These are phyloP conservation scores for Turritis glabra DNA, from an alignment of 345 rosid species.

Conservation along the genomic window DNA sequence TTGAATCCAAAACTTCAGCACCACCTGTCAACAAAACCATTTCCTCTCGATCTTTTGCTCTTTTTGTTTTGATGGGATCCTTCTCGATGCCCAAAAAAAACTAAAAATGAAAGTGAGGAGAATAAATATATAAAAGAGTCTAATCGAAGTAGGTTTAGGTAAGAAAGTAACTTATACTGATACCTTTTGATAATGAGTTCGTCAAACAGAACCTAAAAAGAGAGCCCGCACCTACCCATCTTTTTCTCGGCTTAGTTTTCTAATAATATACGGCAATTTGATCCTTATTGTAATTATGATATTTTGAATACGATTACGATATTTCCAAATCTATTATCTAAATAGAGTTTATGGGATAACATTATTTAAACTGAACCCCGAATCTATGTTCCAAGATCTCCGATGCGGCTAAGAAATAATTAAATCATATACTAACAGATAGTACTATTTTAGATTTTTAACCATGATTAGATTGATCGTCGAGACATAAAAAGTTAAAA, in stretches of 20 bases:
- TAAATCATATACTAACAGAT: neutral
- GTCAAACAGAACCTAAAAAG: slow-evolving; percentile 33
- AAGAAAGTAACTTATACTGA: slow-evolving; percentile 18
- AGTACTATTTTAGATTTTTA: neutral
- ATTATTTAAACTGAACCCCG: neutral
- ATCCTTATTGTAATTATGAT: neutral
- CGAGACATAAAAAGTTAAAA: neutral
- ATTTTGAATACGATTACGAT: slow-evolving; percentile 6
- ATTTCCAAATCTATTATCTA: slow-evolving; percentile 20
- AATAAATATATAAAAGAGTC: slow-evolving; percentile 15
- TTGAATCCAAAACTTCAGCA: neutral
- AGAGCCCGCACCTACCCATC: slow-evolving; percentile 27
- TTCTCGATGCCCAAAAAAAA: slow-evolving; percentile 6
- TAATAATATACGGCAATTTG: slow-evolving; percentile 9
- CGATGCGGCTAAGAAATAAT: neutral
- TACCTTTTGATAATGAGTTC: slow-evolving; percentile 28
- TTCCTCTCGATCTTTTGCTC: neutral
- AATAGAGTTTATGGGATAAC: neutral
- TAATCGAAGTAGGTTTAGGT: slow-evolving; percentile 32
- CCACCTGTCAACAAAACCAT: slow-evolving; percentile 18
- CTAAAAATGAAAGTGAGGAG: slow-evolving; percentile 35
- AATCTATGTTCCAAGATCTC: neutral
- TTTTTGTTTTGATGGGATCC: neutral
- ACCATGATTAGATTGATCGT: neutral
- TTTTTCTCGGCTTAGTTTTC: neutral